Base-by-base conservation (phyloP, 2,329 filamentous ascomycete genomes). In the Ploettnerulaceae sp. region DNA sequence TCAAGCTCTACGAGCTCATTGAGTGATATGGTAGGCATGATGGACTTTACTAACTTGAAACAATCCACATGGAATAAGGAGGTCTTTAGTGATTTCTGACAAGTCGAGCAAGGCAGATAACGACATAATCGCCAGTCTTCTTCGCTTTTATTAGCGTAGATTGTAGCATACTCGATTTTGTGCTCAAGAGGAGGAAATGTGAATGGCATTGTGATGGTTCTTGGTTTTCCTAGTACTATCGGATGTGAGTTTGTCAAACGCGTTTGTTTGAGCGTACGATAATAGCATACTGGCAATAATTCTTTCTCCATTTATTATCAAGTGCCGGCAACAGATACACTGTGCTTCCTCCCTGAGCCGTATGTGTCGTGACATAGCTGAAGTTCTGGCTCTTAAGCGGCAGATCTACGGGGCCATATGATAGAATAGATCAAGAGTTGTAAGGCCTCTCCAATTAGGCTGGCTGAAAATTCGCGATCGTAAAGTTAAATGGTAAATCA, bases 21-120 rank as follows among this genome's bases (percentile, higher is more conserved):
- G 34, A 7, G 34, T 20, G 34, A 37, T 37, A 22, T 7, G 21
- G 34, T 37, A 37, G 34, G 34, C 34, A 37, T 37, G 17, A 18
- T 18, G 9, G 34, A 37, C 34, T 37, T 37, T 18, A 17, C 34
- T 17, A 37, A 22, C 34, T 37, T 37, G 14, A 37, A 37, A 17
- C 34, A 37, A 37, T 37, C 34, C 34, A 37, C 34, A 20, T 37
- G 34, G 17, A 37, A 37, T 9, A 37, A 37, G 8, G 34, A 8
- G 21, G 34, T 8, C 34, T 37, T 18, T 37, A 17, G 8, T 37
- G 34, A 37, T 17, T 9, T 17, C 17, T 37, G 34, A 22, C 34
- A 37, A 17, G 17, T n/a, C n/a, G n/a, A 20, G 34, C 34, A 37
- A 22, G 17, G 25, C 38, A n/a, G 25, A 31, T 18, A 41, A 17